A percentile compares a stretch with the other conserved stretches of the same genome.
Evolutionary conservation across 495 filamentous ascomycete genomes (phyloP).

Genomic region (Penicillium macrosclerotiorum): DNA sequence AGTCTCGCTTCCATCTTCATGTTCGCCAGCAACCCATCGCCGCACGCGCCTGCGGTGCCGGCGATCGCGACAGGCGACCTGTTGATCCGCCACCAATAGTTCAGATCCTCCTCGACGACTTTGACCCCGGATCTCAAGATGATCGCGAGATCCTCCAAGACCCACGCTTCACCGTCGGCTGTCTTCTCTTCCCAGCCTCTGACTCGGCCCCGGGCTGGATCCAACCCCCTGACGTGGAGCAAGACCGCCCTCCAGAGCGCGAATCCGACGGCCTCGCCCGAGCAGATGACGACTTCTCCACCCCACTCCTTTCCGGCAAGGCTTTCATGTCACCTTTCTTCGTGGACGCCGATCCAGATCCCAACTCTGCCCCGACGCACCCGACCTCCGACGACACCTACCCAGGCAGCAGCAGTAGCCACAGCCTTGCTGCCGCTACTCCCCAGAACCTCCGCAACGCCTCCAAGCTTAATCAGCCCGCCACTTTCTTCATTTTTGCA

Average conservation of each 20-base stretch:
- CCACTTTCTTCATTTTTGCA: conserved; percentile 86
- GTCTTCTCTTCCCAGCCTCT: conserved; percentile 55
- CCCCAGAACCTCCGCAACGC: conserved; percentile 14
- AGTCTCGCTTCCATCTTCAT: conserved; percentile 54
- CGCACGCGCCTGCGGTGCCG: conserved; percentile 90
- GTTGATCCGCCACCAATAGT: conserved; percentile 96
- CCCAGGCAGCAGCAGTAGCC: neutral
- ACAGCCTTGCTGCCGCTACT: neutral
- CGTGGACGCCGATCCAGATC: conserved; percentile 45
- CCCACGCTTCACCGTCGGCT: conserved; percentile 81
- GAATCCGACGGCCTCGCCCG: conserved; percentile 16
- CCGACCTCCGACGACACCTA: conserved; percentile 50
- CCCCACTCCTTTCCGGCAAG: conserved; percentile 40
- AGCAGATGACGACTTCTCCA: conserved; percentile 27
- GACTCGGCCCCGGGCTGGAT: conserved; percentile 12
- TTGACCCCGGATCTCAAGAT: conserved; percentile 47
- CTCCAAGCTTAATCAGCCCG: conserved; percentile 24
- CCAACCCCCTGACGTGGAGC: conserved; percentile 37
- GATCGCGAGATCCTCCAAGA: conserved; percentile 64
- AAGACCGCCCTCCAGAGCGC: conserved; percentile 32
- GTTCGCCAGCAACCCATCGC: conserved; percentile 90
- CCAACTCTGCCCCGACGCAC: conserved; percentile 58
- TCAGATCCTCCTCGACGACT: conserved; percentile 73
- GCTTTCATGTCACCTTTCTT: conserved; percentile 43
- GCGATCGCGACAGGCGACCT: conserved; percentile 87